Percentiles rank a stretch among this genome's conserved stretches.
Evolutionary conservation across 345 rosid genomes (phyloP).

Genomic region (Gossypium ekmanianum): DNA sequence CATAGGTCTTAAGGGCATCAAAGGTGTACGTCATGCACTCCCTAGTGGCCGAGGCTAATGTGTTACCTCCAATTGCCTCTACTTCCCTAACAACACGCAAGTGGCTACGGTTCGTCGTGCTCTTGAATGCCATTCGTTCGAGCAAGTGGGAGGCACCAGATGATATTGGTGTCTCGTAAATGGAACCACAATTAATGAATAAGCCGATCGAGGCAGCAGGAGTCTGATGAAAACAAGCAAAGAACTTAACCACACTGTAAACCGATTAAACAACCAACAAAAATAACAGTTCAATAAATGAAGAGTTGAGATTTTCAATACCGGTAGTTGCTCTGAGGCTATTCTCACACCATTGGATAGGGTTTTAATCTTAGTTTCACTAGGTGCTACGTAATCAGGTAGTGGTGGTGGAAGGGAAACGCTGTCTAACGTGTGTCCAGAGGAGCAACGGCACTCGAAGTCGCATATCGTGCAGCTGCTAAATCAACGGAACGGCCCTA

Average conservation of each 20-base stretch:
- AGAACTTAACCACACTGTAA: background rate
- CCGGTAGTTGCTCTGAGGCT: conserved; percentile 63
- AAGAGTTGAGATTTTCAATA: conserved; percentile 16
- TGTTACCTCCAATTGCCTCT: conserved; percentile 74
- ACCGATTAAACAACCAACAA: conserved; percentile 11
- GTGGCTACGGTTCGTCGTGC: conserved; percentile 60
- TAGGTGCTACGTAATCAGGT: conserved; percentile 63
- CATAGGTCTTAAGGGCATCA: conserved; percentile 66
- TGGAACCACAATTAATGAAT: conserved; percentile 61
- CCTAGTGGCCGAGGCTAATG: conserved; percentile 58
- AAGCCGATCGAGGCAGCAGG: conserved; percentile 66
- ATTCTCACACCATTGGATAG: conserved; percentile 72
- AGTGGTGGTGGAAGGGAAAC: conserved; percentile 51
- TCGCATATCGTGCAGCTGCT: conserved; percentile 42
- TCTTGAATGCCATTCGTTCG: conserved; percentile 80
- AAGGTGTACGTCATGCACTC: conserved; percentile 71
- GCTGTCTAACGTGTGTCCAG: conserved; percentile 51
- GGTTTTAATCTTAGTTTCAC: conserved; percentile 49
- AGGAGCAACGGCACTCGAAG: conserved; percentile 57
- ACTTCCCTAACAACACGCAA: conserved; percentile 64
- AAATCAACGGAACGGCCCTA: conserved; percentile 48
- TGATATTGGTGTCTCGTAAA: conserved; percentile 56
- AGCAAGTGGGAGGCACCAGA: conserved; percentile 69
- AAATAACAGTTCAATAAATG: background rate
- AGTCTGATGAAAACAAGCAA: conserved; percentile 36